Percentiles rank a stretch among this genome's conserved stretches.
Conservation (phyloP, 1,284 basidiomycete genomes). For the Sutorius eximius region DNA sequence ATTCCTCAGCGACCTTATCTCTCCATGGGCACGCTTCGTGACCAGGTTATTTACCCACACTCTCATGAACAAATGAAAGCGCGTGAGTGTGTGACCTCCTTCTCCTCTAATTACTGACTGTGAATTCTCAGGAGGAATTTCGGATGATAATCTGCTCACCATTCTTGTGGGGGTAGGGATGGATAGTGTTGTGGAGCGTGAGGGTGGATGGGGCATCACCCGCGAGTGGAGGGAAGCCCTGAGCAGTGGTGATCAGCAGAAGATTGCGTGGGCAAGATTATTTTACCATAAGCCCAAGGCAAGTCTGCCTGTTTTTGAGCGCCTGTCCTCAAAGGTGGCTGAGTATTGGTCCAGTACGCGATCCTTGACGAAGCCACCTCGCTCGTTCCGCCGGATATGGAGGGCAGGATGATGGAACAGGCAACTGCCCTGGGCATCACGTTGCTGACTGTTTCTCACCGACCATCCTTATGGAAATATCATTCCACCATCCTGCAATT, state of each 20-base stretch:
- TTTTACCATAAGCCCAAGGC: constrained; percentile 96
- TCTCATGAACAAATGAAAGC: constrained; percentile 73
- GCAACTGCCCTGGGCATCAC: constrained; percentile 88
- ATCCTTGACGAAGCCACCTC: constrained; percentile 97
- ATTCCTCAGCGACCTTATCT: constrained; percentile 97
- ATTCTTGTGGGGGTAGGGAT: constrained; percentile 85
- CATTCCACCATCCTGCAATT: constrained; percentile 92
- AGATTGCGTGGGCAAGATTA: constrained; percentile 94
- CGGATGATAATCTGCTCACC: constrained; percentile 73
- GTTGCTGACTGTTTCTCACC: constrained; percentile 87
- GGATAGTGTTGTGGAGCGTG: constrained; percentile 87
- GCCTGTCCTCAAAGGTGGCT: background rate
- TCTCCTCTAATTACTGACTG: background rate
- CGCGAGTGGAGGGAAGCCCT: constrained; percentile 94
- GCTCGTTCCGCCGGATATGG: constrained; percentile 90
- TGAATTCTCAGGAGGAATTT: constrained; percentile 53
- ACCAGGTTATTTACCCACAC: constrained; percentile 91
- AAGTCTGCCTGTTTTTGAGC: constrained; percentile 12
- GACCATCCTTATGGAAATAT: constrained; percentile 94
- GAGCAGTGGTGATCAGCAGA: constrained; percentile 85
- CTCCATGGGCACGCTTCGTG: constrained; percentile 88
- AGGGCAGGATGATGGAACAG: constrained; percentile 94
- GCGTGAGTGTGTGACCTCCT: constrained; percentile 46
- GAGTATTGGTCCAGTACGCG: constrained; percentile 65
- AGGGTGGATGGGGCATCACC: constrained; percentile 90